phyloP scores from a whole-genome alignment of 2,329 filamentous ascomycete species.

The Macroventuria anomochaeta region DNA sequence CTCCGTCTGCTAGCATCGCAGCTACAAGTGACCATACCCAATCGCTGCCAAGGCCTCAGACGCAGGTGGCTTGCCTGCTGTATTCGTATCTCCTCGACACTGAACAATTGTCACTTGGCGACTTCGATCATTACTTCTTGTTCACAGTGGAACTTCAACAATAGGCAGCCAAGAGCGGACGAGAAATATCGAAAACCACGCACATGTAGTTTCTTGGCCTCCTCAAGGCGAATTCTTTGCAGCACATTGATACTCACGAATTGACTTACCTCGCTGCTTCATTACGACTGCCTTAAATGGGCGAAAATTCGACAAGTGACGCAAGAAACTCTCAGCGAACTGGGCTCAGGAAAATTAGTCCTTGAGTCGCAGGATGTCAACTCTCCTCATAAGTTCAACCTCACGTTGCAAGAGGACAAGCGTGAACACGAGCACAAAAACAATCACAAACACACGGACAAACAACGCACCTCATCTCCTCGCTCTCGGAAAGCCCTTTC shows the following conservation, averaged over 20 bases:
- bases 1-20: conserved; percentile 7
- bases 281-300: too few species aligned
- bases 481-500: background rate
- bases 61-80: conserved; percentile 7
- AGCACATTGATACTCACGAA: background rate
- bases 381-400: too few species aligned
- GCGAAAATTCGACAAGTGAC: too few species aligned
- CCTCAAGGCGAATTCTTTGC: background rate
- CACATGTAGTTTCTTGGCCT: conserved; percentile 6
- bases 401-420: too few species aligned
- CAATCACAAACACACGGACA: background rate
- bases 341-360: too few species aligned
- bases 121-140: conserved; percentile 9
- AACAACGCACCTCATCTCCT: too few species aligned
- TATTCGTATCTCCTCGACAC: background rate
- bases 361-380: too few species aligned
- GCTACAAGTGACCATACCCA: background rate
- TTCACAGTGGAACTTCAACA: background rate
- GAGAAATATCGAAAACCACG: background rate
- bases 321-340: too few species aligned
- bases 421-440: background rate
- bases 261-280: background rate
- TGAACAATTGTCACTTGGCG: conserved; percentile 11
- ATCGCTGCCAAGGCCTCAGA: background rate
- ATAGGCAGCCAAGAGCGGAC: conserved; percentile 9